phyloP scores from a whole-genome alignment of 306 rosid species.

The Rubus parviflorus region DNA sequence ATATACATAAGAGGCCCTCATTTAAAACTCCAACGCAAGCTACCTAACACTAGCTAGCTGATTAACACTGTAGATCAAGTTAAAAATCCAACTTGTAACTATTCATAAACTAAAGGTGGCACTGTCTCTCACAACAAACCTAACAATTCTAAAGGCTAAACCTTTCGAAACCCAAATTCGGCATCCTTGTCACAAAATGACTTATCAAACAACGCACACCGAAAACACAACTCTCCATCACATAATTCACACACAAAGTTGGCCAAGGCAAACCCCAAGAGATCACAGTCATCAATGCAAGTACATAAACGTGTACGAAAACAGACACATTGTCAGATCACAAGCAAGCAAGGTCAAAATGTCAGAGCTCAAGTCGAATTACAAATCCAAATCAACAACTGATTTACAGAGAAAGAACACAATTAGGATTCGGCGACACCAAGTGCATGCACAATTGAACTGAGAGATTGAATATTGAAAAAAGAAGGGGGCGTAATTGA shows the following conservation, averaged over 20 bases:
- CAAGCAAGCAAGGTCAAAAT: background rate
- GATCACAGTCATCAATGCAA: background rate
- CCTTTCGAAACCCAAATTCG: constrained; percentile 2
- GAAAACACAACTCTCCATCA: background rate
- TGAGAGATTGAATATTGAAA: background rate
- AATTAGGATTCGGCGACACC: background rate
- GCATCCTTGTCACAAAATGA: background rate
- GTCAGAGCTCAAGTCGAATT: constrained; percentile 4
- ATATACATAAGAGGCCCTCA: too few relatives aligned
- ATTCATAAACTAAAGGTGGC: background rate
- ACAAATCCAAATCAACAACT: background rate
- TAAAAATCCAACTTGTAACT: background rate
- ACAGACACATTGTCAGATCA: background rate
- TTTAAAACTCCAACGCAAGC: background rate
- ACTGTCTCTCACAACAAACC: background rate
- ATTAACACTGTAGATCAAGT: background rate
- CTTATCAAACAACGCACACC: background rate
- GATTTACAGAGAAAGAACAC: background rate
- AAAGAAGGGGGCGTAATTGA: too few relatives aligned
- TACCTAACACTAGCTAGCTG: background rate
- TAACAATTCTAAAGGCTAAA: background rate
- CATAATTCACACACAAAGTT: background rate
- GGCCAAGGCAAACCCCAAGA: background rate
- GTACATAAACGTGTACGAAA: background rate
- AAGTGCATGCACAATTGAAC: background rate